These are phyloP conservation scores for Dendrobium huoshanense DNA, from an alignment of 106 monocot species.

Conservation along the genomic window DNA sequence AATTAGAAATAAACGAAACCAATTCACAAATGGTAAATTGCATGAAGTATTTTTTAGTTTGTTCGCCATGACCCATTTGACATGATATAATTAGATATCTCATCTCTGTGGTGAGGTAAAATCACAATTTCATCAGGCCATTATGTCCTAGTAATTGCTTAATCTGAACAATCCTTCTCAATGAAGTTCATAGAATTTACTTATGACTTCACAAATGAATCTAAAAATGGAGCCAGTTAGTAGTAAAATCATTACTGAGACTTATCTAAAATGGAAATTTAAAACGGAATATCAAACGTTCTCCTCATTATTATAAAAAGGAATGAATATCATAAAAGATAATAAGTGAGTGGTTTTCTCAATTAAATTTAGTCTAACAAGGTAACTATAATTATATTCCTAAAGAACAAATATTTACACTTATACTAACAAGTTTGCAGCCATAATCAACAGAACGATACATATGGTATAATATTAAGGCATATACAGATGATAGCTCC, in stretches of 20 bases:
- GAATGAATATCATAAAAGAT: too few species aligned
- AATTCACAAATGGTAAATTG: neutral
- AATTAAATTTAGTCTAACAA: too few species aligned
- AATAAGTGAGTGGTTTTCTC: too few species aligned
- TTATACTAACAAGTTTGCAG: too few species aligned
- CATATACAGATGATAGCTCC: too few species aligned
- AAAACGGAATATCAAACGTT: too few species aligned
- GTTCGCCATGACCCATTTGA: neutral
- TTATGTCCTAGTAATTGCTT: neutral
- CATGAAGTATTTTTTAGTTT: neutral
- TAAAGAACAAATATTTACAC: too few species aligned
- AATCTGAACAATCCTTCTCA: neutral
- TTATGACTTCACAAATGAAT: neutral
- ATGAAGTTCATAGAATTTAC: neutral
- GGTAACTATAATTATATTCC: too few species aligned
- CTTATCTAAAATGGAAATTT: neutral
- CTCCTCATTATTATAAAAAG: too few species aligned
- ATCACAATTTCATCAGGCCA: neutral
- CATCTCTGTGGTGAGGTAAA: neutral
- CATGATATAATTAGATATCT: neutral
- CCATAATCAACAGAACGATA: too few species aligned
- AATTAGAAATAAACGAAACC: neutral
- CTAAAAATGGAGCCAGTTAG: neutral
- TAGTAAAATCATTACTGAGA: neutral
- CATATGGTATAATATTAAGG: too few species aligned